phyloP scores from a whole-genome alignment of 2,329 filamentous ascomycete genomes.

The Pseudocercospora pini-densiflorae region DNA sequence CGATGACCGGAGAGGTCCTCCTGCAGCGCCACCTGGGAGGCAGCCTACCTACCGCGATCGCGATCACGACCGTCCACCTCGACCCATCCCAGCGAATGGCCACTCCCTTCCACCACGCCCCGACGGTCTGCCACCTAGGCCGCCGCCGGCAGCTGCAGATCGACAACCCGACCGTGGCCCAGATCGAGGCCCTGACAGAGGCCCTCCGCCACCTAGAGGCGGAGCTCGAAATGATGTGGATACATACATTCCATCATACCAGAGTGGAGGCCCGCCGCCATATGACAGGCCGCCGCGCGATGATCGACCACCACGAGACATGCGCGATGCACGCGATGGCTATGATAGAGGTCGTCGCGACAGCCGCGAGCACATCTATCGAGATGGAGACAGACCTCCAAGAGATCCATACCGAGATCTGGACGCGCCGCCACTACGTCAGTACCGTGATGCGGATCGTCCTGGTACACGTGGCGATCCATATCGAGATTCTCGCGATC shows the following conservation, averaged over 20 bases:
- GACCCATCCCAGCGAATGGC: conserved; percentile 32
- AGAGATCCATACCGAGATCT: conserved; percentile 30
- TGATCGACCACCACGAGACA: conserved; percentile 19
- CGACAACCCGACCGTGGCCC: conserved; percentile 10
- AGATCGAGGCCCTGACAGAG: conserved; percentile 26
- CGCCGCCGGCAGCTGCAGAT: conserved; percentile 27
- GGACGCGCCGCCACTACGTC: conserved; percentile 29
- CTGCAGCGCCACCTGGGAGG: conserved; percentile 26
- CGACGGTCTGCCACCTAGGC: conserved; percentile 30
- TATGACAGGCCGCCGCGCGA: conserved; percentile 22
- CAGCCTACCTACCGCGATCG: conserved; percentile 35
- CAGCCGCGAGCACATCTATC: conserved; percentile 26
- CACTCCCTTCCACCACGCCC: conserved; percentile 36
- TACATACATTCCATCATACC: conserved; percentile 53
- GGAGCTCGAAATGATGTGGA: conserved; percentile 39
- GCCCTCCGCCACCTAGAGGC: conserved; percentile 20
- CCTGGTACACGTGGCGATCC: conserved; percentile 23
- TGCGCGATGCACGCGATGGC: conserved; percentile 25
- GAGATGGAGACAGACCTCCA: conserved; percentile 20
- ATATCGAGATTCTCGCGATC: conserved; percentile 28
- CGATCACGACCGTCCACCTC: conserved; percentile 26
- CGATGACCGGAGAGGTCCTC: conserved; percentile 34
- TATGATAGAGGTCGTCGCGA: conserved; percentile 30
- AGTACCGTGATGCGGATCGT: conserved; percentile 29
- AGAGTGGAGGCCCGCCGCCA: conserved; percentile 25